Evolutionary conservation across 1,284 basidiomycete species (phyloP).

Genomic region (Fomitopsis pinicola): DNA sequence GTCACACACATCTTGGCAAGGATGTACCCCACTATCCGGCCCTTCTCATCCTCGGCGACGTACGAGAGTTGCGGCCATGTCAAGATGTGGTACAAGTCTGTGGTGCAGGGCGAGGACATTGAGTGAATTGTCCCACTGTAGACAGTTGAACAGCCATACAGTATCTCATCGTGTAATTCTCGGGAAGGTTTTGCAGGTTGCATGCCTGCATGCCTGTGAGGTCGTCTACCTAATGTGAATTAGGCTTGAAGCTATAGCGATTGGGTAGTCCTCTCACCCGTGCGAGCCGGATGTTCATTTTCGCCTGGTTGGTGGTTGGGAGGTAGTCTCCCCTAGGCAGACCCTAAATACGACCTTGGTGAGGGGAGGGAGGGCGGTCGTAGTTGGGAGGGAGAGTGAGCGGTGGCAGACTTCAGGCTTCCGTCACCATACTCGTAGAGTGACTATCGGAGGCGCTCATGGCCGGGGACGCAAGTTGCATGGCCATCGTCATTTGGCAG

Average conservation of each 20-base stretch:
- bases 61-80: slow-evolving; percentile 95
- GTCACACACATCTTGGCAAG: slow-evolving; percentile 76
- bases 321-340: no score
- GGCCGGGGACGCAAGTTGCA: no score
- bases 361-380: no score
- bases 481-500: no score
- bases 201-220: slow-evolving; percentile 89
- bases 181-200: slow-evolving; percentile 84
- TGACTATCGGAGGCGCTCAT: no score
- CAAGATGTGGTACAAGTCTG: slow-evolving; percentile 86
- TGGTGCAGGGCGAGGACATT: neutral
- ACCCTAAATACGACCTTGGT: no score
- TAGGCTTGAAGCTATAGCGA: neutral
- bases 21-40: slow-evolving; percentile 92
- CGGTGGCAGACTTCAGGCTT: neutral
- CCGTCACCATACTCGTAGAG: no score
- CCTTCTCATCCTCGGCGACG: slow-evolving; percentile 88
- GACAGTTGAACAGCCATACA: slow-evolving; percentile 47
- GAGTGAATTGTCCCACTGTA: neutral
- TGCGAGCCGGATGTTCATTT: slow-evolving; percentile 10
- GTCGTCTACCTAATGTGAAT: slow-evolving; percentile 52
- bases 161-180: slow-evolving; percentile 85
- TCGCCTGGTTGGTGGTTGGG: neutral
- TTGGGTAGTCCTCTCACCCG: slow-evolving; percentile 2
- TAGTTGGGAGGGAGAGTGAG: neutral